phyloP scores from a whole-genome alignment of 176 grass and related monocot species.

The Metroxylon sagu region DNA sequence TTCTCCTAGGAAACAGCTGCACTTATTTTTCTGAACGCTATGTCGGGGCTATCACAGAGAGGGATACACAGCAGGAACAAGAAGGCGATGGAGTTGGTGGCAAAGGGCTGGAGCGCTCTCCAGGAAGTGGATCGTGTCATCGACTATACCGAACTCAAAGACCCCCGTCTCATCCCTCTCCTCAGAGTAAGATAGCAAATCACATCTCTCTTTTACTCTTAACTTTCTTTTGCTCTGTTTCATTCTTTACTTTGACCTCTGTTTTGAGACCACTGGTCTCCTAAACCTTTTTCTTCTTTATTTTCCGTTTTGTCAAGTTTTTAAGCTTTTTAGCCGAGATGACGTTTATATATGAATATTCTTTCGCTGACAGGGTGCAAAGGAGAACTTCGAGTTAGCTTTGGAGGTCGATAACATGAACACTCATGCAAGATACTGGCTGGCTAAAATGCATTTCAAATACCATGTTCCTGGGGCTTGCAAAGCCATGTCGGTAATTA shows the following conservation, averaged over 20 bases:
- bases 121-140: conserved; percentile 89
- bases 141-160: conserved; percentile 70
- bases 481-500: conserved; percentile 60
- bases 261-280: no score
- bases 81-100: conserved; percentile 91
- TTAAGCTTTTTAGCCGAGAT: conserved; percentile 8
- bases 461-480: conserved; percentile 94
- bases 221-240: background rate
- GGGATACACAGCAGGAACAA: conserved; percentile 75
- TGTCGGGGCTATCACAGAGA: conserved; percentile 31
- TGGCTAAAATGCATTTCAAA: conserved; percentile 94
- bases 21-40: no score
- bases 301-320: background rate
- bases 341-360: background rate
- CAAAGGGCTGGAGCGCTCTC: conserved; percentile 80
- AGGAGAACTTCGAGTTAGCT: conserved; percentile 90
- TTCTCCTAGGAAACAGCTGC: no score
- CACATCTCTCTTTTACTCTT: background rate
- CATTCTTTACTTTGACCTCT: background rate
- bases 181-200: conserved; percentile 40
- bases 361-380: conserved; percentile 45
- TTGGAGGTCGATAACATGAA: conserved; percentile 83
- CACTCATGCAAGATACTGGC: conserved; percentile 77
- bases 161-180: conserved; percentile 69
- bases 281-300: background rate